Base-by-base conservation (phyloP, 352 stramenopile species). In the Phytophthora pinifolia region DNA sequence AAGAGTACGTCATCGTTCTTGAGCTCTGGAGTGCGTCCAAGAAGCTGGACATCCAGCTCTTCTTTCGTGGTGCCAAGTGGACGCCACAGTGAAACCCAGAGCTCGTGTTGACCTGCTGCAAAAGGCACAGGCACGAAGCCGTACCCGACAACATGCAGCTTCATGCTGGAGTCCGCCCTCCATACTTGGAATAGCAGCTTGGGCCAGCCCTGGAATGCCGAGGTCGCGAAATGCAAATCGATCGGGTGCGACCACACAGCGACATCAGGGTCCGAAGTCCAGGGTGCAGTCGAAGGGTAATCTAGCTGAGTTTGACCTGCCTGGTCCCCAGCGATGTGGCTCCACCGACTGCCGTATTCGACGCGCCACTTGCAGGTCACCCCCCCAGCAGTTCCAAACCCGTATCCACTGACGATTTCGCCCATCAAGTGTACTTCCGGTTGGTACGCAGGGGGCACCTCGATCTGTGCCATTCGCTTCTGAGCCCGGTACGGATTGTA, bases 381-480 rank as follows among this genome's bases (percentile, higher is more conserved):
- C 0, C 76, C 76, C 9, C 69, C 69, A 18, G 17, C 39, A 14
- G 54, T 39, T 14, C 56, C 63, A 50, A 89, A 88, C 43, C 66
- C 60, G 9, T 80, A 56, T n/a, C 73, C 79, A 29, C 65, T 72
- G 6, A 75, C 59, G 46, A 92, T 88, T 45, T 89, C 82, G 9
- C 79, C 77, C 25, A 89, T 72, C 22, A 89, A 64, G 46, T 92
- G 79, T 12, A 92, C 71, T 68, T 92, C 77, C 13, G 76, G 74
- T 36, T 90, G 80, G 9, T 75, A 59, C 4, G 62, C 52, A 13
- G 75, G 75, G 20, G 68, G 58, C 4, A 82, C 54, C 30, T 72
- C 57, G 6, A 75, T 36, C 32, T 72, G 57, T 6, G 47, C 9
- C 10, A 56, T 39, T 35, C 61, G 47, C 29, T 71, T 57, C 14